Conservation (phyloP, 225 moss, liverwort and hornwort species). For the Straminergon stramineum region DNA sequence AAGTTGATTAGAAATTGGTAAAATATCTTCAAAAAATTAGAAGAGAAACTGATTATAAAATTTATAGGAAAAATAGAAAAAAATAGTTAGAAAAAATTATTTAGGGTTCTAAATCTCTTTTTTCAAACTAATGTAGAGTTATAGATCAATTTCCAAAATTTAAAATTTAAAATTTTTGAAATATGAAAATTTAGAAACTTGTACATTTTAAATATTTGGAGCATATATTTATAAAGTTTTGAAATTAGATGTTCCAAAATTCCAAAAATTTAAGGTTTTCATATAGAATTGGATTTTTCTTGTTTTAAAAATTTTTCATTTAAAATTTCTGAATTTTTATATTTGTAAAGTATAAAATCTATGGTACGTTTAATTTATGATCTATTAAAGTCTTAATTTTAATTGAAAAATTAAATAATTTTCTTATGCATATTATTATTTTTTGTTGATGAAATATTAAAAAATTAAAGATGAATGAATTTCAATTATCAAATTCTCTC, state of each 20-base stretch:
- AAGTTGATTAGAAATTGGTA: not conserved
- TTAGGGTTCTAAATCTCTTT: rapidly evolving
- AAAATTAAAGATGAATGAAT: not conserved
- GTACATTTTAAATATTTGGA: not conserved
- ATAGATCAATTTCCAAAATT: not conserved
- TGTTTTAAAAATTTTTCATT: not conserved
- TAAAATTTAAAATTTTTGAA: no score
- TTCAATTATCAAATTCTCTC: no score
- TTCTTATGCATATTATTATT: rapidly evolving
- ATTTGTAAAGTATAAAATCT: not conserved
- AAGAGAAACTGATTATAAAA: not conserved
- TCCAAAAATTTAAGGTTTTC: not conserved
- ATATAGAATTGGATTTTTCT: not conserved
- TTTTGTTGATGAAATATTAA: not conserved
- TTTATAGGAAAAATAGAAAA: not conserved
- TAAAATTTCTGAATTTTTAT: not conserved
- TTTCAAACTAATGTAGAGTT: no score
- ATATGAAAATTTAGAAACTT: no score
- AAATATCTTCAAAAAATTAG: no score
- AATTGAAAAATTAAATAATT: not conserved
- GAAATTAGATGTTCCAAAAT: not conserved
- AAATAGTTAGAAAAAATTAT: not conserved
- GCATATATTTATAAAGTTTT: not conserved
- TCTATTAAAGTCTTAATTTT: not conserved
- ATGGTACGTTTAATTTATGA: not conserved